These are phyloP conservation scores for Suillus sp. DNA, from an alignment of 768 basidiomycete species.

Conservation along the genomic window DNA sequence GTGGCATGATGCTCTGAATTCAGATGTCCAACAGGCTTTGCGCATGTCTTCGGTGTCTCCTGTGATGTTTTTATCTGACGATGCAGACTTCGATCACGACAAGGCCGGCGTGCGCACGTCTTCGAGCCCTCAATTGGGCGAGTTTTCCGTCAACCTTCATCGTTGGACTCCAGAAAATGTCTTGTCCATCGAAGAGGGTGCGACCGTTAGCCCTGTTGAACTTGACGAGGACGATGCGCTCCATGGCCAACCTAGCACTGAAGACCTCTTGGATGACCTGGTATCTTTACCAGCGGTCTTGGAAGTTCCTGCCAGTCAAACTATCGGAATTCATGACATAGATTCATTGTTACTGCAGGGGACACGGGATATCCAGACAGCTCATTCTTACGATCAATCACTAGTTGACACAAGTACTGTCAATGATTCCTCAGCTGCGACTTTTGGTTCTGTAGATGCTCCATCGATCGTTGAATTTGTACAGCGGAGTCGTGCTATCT, in stretches of 20 bases:
- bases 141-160: neutral
- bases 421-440: neutral
- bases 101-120: neutral
- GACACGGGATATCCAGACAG: neutral
- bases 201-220: neutral
- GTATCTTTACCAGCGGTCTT: neutral
- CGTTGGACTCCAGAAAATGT: neutral
- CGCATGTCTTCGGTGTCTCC: neutral
- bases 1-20: conserved; percentile 4
- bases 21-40: conserved; percentile 10
- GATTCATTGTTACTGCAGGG: neutral
- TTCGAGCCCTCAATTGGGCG: neutral
- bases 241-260: neutral
- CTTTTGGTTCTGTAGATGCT: neutral
- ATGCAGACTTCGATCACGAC: neutral
- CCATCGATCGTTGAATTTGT: conserved; percentile 8
- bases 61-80: neutral
- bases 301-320: neutral
- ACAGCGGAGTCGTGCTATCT: conserved; percentile 31
- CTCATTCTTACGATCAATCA: neutral
- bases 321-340: neutral
- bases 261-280: neutral
- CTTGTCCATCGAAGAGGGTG: neutral
- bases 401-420: neutral
- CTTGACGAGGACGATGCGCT: neutral